These are phyloP conservation scores for Heritiera littoralis DNA, from an alignment of 345 rosid species.

Conservation along the genomic window DNA sequence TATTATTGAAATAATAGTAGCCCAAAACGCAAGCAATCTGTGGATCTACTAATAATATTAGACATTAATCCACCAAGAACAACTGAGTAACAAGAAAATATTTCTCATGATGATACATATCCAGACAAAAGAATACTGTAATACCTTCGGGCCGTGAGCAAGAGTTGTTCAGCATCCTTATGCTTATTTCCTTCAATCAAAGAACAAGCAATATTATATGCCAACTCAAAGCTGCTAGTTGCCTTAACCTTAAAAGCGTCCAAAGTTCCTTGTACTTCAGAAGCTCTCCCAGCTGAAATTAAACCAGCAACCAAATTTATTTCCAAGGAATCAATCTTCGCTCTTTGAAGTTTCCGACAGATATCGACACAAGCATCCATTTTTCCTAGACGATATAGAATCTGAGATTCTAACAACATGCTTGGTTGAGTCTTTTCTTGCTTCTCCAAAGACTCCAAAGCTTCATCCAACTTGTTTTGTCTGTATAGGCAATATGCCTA, in stretches of 20 bases:
- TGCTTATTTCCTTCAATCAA: conserved; percentile 64
- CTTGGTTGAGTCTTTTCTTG: conserved; percentile 53
- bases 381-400: conserved; percentile 74
- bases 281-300: conserved; percentile 70
- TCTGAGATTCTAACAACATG: conserved; percentile 81
- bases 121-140: conserved; percentile 1
- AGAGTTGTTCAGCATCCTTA: conserved; percentile 81
- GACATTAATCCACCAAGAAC: background rate
- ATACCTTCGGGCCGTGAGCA: conserved; percentile 81
- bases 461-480: conserved; percentile 80
- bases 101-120: background rate
- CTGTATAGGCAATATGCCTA: conserved; percentile 96
- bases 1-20: background rate
- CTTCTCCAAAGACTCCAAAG: conserved; percentile 53
- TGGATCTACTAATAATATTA: background rate
- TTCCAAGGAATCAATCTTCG: conserved; percentile 60
- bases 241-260: conserved; percentile 69
- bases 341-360: conserved; percentile 59
- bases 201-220: conserved; percentile 84
- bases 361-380: conserved; percentile 69
- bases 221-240: conserved; percentile 78
- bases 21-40: background rate
- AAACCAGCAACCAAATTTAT: conserved; percentile 71
- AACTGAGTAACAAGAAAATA: background rate
- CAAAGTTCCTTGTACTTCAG: conserved; percentile 71